Conservation (phyloP, 176 grass and related monocot genomes). For the Cenchrus fungigraminus region DNA sequence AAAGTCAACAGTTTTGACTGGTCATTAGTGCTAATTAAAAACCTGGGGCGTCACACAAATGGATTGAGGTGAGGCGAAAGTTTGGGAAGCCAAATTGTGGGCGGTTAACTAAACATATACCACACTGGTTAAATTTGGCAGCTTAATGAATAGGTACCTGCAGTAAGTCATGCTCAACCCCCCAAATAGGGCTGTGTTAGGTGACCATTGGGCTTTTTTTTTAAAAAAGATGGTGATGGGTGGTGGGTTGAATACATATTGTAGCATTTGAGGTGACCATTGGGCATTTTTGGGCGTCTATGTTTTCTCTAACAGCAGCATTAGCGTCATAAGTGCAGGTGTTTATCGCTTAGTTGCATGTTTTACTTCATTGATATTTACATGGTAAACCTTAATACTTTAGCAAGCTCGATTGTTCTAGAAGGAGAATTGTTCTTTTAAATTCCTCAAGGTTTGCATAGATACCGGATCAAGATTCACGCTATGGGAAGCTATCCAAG, state of each 20-base stretch:
- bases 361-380: not conserved
- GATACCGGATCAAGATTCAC: conserved; percentile 92
- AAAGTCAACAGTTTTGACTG: no score
- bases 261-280: not conserved
- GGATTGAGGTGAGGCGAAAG: no score
- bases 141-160: no score
- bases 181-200: no score
- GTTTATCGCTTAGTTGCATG: conserved; percentile 4
- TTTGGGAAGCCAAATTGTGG: no score
- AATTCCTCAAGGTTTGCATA: conserved; percentile 40
- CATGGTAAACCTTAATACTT: conserved; percentile 7
- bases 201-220: no score
- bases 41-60: no score
- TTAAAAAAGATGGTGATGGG: no score
- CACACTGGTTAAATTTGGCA: no score
- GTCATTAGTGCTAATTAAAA: no score
- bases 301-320: not conserved
- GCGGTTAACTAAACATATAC: no score
- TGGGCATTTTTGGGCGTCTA: not conserved
- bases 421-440: not conserved
- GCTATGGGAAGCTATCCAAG: conserved; percentile 95
- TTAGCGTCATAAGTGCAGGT: not conserved
- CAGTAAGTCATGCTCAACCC: no score
- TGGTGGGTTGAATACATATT: not conserved
- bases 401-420: conserved; percentile 3